Evolutionary conservation across 2,329 filamentous ascomycete species (phyloP).

Genomic region (Ophiostoma himal-ulmi): DNA sequence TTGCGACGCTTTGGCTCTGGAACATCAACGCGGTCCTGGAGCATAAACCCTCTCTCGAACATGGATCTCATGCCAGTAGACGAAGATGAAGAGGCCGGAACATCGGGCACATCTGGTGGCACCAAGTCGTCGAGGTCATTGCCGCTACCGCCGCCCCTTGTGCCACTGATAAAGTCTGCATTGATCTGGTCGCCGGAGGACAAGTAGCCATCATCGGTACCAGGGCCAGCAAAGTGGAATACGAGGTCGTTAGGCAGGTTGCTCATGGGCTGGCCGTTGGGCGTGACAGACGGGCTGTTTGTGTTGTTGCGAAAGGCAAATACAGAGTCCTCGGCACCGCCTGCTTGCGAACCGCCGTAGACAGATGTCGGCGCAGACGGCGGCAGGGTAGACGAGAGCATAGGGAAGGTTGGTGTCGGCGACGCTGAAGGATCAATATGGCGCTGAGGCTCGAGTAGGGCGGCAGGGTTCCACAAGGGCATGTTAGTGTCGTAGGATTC

Average conservation of each 20-base stretch:
- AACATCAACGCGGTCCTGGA: constrained; percentile 57
- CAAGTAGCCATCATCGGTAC: constrained; percentile 29
- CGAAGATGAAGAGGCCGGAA: neutral
- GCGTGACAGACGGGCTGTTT: neutral
- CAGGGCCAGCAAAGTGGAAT: constrained; percentile 22
- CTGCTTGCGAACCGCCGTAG: constrained; percentile 10
- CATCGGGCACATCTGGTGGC: neutral
- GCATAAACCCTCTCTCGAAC: constrained; percentile 70
- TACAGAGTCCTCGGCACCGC: neutral
- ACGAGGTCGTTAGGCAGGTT: constrained; percentile 10
- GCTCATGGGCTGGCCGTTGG: neutral
- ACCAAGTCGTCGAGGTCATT: neutral
- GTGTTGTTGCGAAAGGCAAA: constrained; percentile 14
- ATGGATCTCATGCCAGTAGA: constrained; percentile 47
- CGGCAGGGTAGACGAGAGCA: neutral
- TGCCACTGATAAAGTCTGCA: neutral
- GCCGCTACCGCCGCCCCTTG: constrained; percentile 13
- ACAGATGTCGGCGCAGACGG: constrained; percentile 11
- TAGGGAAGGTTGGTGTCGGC: neutral
- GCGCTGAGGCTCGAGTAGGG: constrained; percentile 25
- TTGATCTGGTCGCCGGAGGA: constrained; percentile 29
- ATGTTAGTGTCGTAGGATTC: constrained; percentile 28
- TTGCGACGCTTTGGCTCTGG: constrained; percentile 63
- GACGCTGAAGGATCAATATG: neutral
- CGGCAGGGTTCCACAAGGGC: constrained; percentile 28